These are phyloP conservation scores for Pseudoturritis turrita DNA, from an alignment of 345 rosid species.

Conservation along the genomic window DNA sequence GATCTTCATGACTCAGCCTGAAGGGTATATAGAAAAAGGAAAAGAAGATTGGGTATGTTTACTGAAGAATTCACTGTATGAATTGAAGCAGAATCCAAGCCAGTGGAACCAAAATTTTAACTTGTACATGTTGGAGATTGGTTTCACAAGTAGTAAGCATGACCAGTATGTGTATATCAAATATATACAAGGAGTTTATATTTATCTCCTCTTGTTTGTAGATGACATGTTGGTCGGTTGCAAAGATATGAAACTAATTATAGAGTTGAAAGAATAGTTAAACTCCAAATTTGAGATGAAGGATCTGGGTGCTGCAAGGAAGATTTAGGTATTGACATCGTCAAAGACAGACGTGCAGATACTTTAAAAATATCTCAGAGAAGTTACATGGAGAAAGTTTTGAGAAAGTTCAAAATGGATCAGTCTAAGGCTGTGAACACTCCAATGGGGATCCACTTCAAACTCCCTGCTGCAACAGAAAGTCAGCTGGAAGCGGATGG, in stretches of 20 bases:
- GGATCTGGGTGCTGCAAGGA: background rate
- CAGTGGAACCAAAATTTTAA: background rate
- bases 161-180: background rate
- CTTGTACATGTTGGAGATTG: background rate
- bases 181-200: background rate
- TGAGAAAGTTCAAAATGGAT: background rate
- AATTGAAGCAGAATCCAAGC: background rate
- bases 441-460: background rate
- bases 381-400: background rate
- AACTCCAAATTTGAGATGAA: background rate
- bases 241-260: background rate
- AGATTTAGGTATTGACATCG: background rate
- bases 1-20: background rate
- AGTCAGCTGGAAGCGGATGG: background rate
- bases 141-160: background rate
- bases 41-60: background rate
- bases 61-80: background rate
- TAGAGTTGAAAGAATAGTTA: background rate
- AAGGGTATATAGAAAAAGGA: background rate
- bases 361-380: background rate
- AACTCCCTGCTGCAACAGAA: background rate
- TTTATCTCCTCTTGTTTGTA: background rate
- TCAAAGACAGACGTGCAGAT: background rate
- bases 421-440: background rate
- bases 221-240: background rate